A percentile compares a stretch with the other conserved stretches of the same genome.
Conservation (phyloP, 495 filamentous ascomycete species). For the Annulohypoxylon moriforme region DNA sequence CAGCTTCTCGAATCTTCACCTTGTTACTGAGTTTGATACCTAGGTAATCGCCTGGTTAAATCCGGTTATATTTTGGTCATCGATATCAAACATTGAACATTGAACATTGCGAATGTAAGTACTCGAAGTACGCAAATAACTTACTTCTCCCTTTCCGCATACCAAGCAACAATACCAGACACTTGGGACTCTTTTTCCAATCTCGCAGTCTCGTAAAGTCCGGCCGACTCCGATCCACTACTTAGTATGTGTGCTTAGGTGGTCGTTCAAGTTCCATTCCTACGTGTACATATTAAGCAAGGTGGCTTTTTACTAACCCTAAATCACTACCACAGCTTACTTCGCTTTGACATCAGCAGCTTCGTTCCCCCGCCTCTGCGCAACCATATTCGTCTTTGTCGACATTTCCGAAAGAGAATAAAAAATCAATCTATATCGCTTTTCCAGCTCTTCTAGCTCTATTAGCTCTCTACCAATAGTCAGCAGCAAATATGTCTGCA, state of each 20-base stretch:
- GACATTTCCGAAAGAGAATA: slow-evolving; percentile 8
- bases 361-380: slow-evolving; percentile 44
- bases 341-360: slow-evolving; percentile 44
- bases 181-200: background rate
- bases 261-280: slow-evolving; percentile 31
- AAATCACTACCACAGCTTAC: slow-evolving; percentile 43
- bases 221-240: slow-evolving; percentile 40
- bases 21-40: background rate
- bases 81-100: slow-evolving; percentile 13
- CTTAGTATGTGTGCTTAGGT: background rate
- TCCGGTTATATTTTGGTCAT: background rate
- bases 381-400: slow-evolving; percentile 37
- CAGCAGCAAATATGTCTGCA: slow-evolving; percentile 68
- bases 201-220: slow-evolving; percentile 33
- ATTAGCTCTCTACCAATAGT: slow-evolving; percentile 7
- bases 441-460: background rate
- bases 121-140: background rate
- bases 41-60: background rate
- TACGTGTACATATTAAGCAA: slow-evolving; percentile 46
- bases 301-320: slow-evolving; percentile 51
- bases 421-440: slow-evolving; percentile 3
- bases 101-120: background rate
- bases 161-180: slow-evolving; percentile 19
- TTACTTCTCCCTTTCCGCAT: slow-evolving; percentile 5
- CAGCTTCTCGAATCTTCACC: background rate